Percentiles rank a stretch among this genome's conserved stretches.
phyloP scores from a whole-genome alignment of 768 basidiomycete species.

The Termitomyces sp. region DNA sequence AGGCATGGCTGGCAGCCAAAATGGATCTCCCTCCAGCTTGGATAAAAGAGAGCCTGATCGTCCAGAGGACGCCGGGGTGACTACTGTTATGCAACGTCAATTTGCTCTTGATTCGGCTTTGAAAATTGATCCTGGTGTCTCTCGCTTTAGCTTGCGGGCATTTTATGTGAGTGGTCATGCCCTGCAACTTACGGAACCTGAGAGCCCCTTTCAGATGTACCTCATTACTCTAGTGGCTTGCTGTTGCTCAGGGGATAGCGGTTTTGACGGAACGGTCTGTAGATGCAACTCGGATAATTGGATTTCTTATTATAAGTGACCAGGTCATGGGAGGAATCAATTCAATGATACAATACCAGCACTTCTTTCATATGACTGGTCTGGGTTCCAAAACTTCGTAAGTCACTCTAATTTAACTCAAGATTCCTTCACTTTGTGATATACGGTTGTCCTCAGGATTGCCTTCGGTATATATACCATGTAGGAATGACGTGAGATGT shows the following conservation, averaged over 20 bases:
- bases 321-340: slow-evolving; percentile 51
- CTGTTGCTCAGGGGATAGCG: slow-evolving; percentile 46
- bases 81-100: slow-evolving; percentile 28
- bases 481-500: slow-evolving; percentile 17
- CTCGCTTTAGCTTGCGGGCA: slow-evolving; percentile 27
- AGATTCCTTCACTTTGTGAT: not conserved
- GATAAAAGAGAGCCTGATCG: slow-evolving; percentile 18
- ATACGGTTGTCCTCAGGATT: slow-evolving; percentile 25
- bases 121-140: slow-evolving; percentile 36
- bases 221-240: slow-evolving; percentile 40
- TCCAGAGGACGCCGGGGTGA: slow-evolving; percentile 4
- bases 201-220: slow-evolving; percentile 28
- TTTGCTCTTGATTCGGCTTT: slow-evolving; percentile 32
- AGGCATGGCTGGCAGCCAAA: slow-evolving; percentile 9
- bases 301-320: not conserved
- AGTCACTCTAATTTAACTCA: not conserved
- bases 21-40: slow-evolving; percentile 15
- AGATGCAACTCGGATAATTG: not conserved
- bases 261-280: slow-evolving; percentile 47
- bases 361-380: slow-evolving; percentile 37
- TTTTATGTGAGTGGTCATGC: slow-evolving; percentile 23
- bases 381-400: slow-evolving; percentile 40
- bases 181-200: not conserved
- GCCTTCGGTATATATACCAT: slow-evolving; percentile 52
- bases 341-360: slow-evolving; percentile 41